These are phyloP conservation scores for Mortierella alpina DNA, from an alignment of 192 early-diverging fungal genomes.

Conservation along the genomic window DNA sequence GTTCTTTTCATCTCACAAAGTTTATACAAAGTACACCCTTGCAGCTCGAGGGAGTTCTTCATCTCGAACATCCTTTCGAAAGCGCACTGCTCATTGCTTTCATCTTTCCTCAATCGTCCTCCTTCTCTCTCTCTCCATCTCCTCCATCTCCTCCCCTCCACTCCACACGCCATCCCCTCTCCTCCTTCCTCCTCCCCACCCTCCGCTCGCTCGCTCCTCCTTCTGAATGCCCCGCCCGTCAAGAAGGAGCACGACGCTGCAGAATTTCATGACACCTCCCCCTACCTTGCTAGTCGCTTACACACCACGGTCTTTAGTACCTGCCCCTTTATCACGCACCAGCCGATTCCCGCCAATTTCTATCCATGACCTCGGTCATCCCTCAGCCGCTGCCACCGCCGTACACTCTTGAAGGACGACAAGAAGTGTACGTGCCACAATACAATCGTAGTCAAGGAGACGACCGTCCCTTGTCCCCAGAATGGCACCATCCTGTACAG, in stretches of 20 bases:
- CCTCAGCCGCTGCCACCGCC: constrained; percentile 5
- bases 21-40: too few relatives aligned
- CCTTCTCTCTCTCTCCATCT: constrained; percentile 4
- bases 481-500: too few relatives aligned
- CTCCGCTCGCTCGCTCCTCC: background rate
- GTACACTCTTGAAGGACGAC: background rate
- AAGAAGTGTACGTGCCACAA: background rate
- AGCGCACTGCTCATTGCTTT: background rate
- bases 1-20: too few relatives aligned
- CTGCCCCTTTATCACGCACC: background rate
- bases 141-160: background rate
- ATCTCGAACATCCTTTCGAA: too few relatives aligned
- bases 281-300: background rate
- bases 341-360: background rate
- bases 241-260: constrained; percentile 5
- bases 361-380: constrained; percentile 34
- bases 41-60: too few relatives aligned
- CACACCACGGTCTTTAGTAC: background rate
- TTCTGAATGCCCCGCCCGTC: background rate
- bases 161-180: background rate
- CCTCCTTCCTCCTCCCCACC: background rate
- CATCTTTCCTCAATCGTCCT: background rate
- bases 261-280: background rate
- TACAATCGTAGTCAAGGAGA: too few relatives aligned
- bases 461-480: too few relatives aligned